These are phyloP conservation scores for Wickerhamiella shivajii DNA, from an alignment of 805 yeast genomes.

Conservation along the genomic window DNA sequence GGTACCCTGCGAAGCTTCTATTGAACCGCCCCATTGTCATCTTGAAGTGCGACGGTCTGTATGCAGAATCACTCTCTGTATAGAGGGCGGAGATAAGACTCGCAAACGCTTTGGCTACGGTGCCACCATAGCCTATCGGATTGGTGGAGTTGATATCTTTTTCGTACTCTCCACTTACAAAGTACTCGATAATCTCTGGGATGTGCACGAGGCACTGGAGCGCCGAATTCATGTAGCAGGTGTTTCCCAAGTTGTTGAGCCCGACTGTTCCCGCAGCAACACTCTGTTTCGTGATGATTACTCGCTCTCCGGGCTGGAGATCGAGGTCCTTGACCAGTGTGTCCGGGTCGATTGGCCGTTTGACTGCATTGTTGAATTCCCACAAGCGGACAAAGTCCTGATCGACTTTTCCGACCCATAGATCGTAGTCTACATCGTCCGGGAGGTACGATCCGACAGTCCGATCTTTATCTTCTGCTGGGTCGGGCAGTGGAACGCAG, in stretches of 20 bases:
- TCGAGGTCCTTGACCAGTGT: slow-evolving; percentile 7
- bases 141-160: slow-evolving; percentile 59
- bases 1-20: slow-evolving; percentile 61
- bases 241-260: slow-evolving; percentile 64
- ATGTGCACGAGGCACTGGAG: slow-evolving; percentile 75
- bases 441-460: not conserved
- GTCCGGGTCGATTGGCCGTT: slow-evolving; percentile 1
- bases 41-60: slow-evolving; percentile 66
- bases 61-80: slow-evolving; percentile 20
- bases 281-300: slow-evolving; percentile 6
- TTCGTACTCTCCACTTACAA: slow-evolving; percentile 39
- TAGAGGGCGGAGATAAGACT: slow-evolving; percentile 48
- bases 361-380: not conserved
- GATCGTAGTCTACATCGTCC: slow-evolving; percentile 1
- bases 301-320: slow-evolving; percentile 7
- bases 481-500: not conserved
- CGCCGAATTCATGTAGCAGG: slow-evolving; percentile 93
- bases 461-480: not conserved
- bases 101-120: slow-evolving; percentile 66
- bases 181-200: slow-evolving; percentile 69
- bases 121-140: slow-evolving; percentile 78
- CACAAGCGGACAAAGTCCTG: not conserved
- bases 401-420: slow-evolving; percentile 1
- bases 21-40: slow-evolving; percentile 64
- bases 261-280: slow-evolving; percentile 39